These are phyloP conservation scores for Colletotrichum graminicola DNA, from an alignment of 2,329 filamentous ascomycete genomes.

Conservation along the genomic window DNA sequence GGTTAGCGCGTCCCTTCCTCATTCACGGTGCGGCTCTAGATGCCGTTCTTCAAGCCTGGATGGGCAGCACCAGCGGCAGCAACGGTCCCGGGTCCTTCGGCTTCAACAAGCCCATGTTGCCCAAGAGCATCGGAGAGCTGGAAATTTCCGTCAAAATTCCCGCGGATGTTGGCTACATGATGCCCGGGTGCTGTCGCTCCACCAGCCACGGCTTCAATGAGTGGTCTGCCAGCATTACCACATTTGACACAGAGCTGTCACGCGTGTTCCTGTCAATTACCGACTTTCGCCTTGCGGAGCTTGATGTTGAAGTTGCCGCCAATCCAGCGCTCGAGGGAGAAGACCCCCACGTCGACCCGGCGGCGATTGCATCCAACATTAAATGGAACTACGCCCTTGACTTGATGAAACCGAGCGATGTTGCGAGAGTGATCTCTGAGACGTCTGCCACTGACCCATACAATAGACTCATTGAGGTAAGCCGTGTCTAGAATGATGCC, in stretches of 20 bases:
- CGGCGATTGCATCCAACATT: background rate
- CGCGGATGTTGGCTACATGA: background rate
- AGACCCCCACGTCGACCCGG: background rate
- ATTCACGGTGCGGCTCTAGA: background rate
- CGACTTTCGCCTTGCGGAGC: background rate
- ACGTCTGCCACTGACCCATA: background rate
- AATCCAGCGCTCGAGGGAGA: background rate
- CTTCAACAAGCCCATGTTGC: background rate
- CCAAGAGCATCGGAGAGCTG: background rate
- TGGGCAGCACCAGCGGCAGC: background rate
- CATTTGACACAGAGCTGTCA: background rate
- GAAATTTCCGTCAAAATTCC: background rate
- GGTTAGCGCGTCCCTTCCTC: background rate
- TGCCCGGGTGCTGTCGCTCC: background rate
- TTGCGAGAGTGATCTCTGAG: background rate
- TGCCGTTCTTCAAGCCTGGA: background rate
- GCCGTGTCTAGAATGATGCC: background rate
- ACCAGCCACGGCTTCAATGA: background rate
- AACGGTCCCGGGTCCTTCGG: background rate
- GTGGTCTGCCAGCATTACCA: background rate
- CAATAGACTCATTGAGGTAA: background rate
- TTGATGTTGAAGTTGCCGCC: no score
- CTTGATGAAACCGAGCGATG: background rate
- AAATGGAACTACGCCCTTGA: background rate
- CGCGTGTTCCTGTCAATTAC: background rate